These are phyloP conservation scores for Metschnikowia koreensis DNA, from an alignment of 805 yeast genomes.

Conservation along the genomic window DNA sequence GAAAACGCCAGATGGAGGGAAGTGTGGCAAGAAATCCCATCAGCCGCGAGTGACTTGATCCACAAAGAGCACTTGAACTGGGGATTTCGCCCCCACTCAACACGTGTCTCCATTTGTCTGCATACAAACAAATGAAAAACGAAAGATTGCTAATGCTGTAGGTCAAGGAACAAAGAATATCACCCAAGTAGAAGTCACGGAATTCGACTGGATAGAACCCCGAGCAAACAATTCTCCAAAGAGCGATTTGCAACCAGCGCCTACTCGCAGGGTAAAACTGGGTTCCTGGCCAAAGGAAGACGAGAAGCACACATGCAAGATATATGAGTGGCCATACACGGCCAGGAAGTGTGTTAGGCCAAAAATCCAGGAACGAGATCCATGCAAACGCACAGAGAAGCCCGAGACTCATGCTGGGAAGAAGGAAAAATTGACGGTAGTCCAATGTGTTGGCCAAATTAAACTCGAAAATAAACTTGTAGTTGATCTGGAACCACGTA, in stretches of 20 bases:
- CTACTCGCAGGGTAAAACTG: constrained; percentile 61
- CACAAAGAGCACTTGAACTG: constrained; percentile 48
- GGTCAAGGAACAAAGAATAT: constrained; percentile 82
- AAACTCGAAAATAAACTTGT: constrained; percentile 88
- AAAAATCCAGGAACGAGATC: constrained; percentile 71
- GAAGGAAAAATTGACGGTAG: constrained; percentile 59
- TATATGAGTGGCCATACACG: constrained; percentile 80
- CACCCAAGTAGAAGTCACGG: constrained; percentile 90
- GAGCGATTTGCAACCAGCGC: constrained; percentile 70
- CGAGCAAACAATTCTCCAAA: constrained; percentile 70
- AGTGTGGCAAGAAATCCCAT: constrained; percentile 84
- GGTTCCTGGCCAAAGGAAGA: constrained; percentile 62
- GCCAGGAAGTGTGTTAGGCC: constrained; percentile 60
- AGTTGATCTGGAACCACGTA: constrained; percentile 75
- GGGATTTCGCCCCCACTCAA: constrained; percentile 33
- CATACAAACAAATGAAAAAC: constrained; percentile 80
- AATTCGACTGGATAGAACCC: constrained; percentile 96
- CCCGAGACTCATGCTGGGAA: constrained; percentile 61
- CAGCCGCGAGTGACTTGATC: constrained; percentile 68
- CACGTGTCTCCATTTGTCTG: constrained; percentile 63
- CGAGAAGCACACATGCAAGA: constrained; percentile 48
- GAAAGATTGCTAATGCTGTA: constrained; percentile 85
- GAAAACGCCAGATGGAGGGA: constrained; percentile 86
- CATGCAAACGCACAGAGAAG: constrained; percentile 62
- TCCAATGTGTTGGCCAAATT: constrained; percentile 66